These are phyloP conservation scores for Annona squamosa DNA, from an alignment of 164 flowering plant species.

Conservation along the genomic window DNA sequence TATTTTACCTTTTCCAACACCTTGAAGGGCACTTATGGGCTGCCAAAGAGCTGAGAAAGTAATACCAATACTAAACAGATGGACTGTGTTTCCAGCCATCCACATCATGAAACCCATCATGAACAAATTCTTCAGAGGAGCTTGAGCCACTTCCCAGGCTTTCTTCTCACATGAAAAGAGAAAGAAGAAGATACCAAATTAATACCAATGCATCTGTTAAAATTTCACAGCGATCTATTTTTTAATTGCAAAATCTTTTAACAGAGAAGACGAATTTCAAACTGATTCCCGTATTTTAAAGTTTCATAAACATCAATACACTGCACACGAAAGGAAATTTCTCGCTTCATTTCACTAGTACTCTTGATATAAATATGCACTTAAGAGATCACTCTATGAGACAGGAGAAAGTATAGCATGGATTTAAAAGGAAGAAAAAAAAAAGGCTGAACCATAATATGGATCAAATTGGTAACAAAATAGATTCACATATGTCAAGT, in stretches of 20 bases:
- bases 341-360: too few relatives aligned
- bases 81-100: conserved; percentile 99
- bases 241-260: too few relatives aligned
- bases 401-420: not conserved
- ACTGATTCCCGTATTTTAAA: too few relatives aligned
- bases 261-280: too few relatives aligned
- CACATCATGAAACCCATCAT: conserved; percentile 99
- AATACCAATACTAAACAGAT: conserved; percentile 95
- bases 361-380: not conserved
- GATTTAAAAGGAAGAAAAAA: not conserved
- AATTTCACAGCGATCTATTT: too few relatives aligned
- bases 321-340: too few relatives aligned
- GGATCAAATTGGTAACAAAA: not conserved
- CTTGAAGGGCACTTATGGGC: conserved; percentile 92
- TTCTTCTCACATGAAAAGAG: conserved; percentile 42
- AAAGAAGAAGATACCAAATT: not conserved
- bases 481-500: not conserved
- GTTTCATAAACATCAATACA: too few relatives aligned
- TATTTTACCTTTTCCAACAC: conserved; percentile 81
- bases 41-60: conserved; percentile 99
- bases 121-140: conserved; percentile 85
- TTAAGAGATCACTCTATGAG: not conserved
- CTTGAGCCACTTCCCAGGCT: conserved; percentile 99
- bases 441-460: not conserved
- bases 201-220: too few relatives aligned